Evolutionary conservation across 768 basidiomycete genomes (phyloP), one percentile per base, ranked within the genome.

Genomic region (Pleurotus sapidus): DNA sequence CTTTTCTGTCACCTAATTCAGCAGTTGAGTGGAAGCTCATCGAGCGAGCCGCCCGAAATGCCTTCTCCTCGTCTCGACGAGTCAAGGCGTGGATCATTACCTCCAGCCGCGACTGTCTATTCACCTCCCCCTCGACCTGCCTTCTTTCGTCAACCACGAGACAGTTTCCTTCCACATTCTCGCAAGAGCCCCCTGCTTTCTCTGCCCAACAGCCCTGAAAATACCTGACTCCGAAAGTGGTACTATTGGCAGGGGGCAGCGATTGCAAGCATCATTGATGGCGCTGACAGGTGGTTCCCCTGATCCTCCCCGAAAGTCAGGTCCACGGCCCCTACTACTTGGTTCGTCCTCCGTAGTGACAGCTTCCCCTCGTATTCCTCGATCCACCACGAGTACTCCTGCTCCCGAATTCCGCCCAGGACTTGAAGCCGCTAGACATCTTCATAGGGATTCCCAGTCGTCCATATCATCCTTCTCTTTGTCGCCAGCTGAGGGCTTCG

Each of bases 261-360:
- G 69, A 56, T 63, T 78, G 6, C 75, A 77, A 43, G 72, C 72
- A 42, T 80, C 84, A 0, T 66, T 84, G 27, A 67, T 77, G 7
- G 69, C 78, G 20, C 68, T 84, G 49, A 72, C 75, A 2, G 64
- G 68, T 34, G 30, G 34, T 61, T 68, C 4, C 73, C 69, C 25
- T 49, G 64, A 11, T 46, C 58, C 45, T 61, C 77, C 20, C 67
- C 73, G 4, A 57, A 88, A 81, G 72, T 70, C 74, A 48, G 87
- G 74, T 1, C 90, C 91, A 0, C 77, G 80, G 6, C 90, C 91
- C 0, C 73, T 93, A 37, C 71, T 91, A 46, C 75, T 93, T 39
- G 84, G 70, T 64, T 81, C 88, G 20, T 72, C 74, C 1, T 74
- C 75, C 12, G 65, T 76, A 3, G 73, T 83, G 12, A 76, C 77